A percentile compares a stretch with the other conserved stretches of the same genome.
These are phyloP conservation scores for Leccinellum rugosiceps DNA, from an alignment of 768 basidiomycete genomes.

Conservation along the genomic window DNA sequence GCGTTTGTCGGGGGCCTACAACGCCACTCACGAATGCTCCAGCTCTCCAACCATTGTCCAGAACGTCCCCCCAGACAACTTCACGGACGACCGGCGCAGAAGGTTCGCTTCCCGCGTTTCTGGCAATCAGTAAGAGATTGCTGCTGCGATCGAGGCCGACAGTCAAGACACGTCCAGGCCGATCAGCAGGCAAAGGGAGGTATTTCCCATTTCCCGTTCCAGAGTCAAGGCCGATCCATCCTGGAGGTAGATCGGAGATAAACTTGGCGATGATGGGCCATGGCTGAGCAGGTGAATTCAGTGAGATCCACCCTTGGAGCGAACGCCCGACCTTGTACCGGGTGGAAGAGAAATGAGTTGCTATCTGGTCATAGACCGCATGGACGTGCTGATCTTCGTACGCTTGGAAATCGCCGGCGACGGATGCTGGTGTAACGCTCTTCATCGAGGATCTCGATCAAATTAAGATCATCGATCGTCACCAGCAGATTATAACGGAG, in stretches of 20 bases:
- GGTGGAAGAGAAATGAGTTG: conserved; percentile 83
- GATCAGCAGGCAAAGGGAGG: conserved; percentile 67
- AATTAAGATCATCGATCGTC: neutral
- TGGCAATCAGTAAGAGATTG: conserved; percentile 76
- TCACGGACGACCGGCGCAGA: conserved; percentile 44
- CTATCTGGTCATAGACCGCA: conserved; percentile 79
- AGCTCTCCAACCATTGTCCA: conserved; percentile 70
- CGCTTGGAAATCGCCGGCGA: conserved; percentile 47
- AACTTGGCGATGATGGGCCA: conserved; percentile 87
- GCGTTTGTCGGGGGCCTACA: neutral
- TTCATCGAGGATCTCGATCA: conserved; percentile 13
- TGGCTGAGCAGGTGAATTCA: conserved; percentile 46
- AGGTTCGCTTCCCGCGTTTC: conserved; percentile 47
- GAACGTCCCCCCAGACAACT: conserved; percentile 77
- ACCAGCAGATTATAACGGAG: neutral
- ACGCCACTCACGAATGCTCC: conserved; percentile 68
- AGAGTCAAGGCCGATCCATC: conserved; percentile 88
- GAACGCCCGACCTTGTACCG: conserved; percentile 67
- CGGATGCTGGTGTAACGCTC: conserved; percentile 37
- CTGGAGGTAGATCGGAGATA: conserved; percentile 63
- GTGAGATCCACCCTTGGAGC: neutral
- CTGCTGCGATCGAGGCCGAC: conserved; percentile 82
- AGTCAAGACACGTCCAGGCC: conserved; percentile 61
- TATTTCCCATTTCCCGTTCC: conserved; percentile 99
- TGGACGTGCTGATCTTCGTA: conserved; percentile 83